phyloP scores from a whole-genome alignment of 2,329 filamentous ascomycete genomes.

The Macrophomina tecta region DNA sequence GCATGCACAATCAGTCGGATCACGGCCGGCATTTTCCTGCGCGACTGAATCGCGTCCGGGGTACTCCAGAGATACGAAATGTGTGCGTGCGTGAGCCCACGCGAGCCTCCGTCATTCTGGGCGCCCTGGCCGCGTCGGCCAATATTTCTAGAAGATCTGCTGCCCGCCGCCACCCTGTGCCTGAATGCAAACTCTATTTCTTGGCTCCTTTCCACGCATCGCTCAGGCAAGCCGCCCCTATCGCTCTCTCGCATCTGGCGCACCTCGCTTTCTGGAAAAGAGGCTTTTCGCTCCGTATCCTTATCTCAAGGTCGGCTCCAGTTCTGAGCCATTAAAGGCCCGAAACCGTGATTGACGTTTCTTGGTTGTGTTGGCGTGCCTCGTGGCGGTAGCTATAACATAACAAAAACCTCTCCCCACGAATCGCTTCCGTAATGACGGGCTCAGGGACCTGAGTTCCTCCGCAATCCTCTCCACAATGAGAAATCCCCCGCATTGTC shows the following conservation, averaged over 20 bases:
- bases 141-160: constrained; percentile 18
- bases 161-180: neutral
- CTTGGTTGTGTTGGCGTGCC: constrained; percentile 4
- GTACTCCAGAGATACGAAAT: constrained; percentile 17
- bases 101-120: neutral
- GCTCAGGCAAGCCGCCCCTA: neutral
- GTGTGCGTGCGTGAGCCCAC: neutral
- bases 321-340: neutral
- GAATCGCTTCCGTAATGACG: constrained; percentile 9
- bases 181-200: neutral
- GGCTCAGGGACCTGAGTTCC: constrained; percentile 14
- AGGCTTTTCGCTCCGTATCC: neutral
- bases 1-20: neutral
- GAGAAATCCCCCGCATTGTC: constrained; percentile 16
- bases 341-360: neutral
- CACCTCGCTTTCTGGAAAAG: neutral
- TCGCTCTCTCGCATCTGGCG: neutral
- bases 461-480: constrained; percentile 11
- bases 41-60: constrained; percentile 18
- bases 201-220: neutral
- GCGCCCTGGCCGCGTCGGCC: neutral
- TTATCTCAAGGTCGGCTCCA: neutral
- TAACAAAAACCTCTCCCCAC: constrained; percentile 21
- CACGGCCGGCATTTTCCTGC: neutral
- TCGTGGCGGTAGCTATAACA: constrained; percentile 21